phyloP scores from a whole-genome alignment of 1,284 basidiomycete genomes.

The Sporisorium reilianum region DNA sequence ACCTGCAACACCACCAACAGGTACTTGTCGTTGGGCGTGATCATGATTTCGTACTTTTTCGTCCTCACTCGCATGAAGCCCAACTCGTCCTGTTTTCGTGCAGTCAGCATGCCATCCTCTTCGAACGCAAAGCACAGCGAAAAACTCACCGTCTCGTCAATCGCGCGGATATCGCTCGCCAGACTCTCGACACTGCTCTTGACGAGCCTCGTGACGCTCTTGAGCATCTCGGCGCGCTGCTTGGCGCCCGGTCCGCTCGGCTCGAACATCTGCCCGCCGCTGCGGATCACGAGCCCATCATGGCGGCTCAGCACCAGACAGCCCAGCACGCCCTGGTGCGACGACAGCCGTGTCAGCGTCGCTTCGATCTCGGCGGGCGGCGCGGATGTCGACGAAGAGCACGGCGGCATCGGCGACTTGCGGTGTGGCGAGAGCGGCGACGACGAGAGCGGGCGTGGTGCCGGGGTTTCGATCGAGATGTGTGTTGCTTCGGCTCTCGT shows the following conservation, averaged over 20 bases:
- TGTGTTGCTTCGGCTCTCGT: slow-evolving; percentile 19
- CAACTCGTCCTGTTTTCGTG: slow-evolving; percentile 60
- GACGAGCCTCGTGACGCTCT: slow-evolving; percentile 55
- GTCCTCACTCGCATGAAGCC: slow-evolving; percentile 62
- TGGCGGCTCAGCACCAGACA: slow-evolving; percentile 58
- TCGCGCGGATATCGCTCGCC: slow-evolving; percentile 34
- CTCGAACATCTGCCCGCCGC: slow-evolving; percentile 67
- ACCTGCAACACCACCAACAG: slow-evolving; percentile 65
- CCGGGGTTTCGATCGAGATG: slow-evolving; percentile 23
- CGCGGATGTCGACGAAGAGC: slow-evolving; percentile 36
- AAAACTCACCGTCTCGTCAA: slow-evolving; percentile 51
- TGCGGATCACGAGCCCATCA: slow-evolving; percentile 63
- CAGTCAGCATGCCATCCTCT: too few species aligned
- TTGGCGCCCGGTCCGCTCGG: slow-evolving; percentile 57
- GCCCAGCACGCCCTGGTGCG: slow-evolving; percentile 56
- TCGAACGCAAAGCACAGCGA: not conserved
- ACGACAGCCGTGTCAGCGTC: slow-evolving; percentile 56
- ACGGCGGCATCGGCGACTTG: slow-evolving; percentile 56
- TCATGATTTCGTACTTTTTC: slow-evolving; percentile 65
- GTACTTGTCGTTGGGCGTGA: slow-evolving; percentile 66
- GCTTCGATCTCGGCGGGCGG: slow-evolving; percentile 64
- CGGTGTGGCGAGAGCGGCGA: slow-evolving; percentile 32
- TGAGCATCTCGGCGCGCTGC: slow-evolving; percentile 49
- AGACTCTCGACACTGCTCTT: slow-evolving; percentile 40
- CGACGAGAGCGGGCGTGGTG: slow-evolving; percentile 32